These are phyloP conservation scores for Suhomyces bribrorum DNA, from an alignment of 1,139 yeast genomes.

Conservation along the genomic window DNA sequence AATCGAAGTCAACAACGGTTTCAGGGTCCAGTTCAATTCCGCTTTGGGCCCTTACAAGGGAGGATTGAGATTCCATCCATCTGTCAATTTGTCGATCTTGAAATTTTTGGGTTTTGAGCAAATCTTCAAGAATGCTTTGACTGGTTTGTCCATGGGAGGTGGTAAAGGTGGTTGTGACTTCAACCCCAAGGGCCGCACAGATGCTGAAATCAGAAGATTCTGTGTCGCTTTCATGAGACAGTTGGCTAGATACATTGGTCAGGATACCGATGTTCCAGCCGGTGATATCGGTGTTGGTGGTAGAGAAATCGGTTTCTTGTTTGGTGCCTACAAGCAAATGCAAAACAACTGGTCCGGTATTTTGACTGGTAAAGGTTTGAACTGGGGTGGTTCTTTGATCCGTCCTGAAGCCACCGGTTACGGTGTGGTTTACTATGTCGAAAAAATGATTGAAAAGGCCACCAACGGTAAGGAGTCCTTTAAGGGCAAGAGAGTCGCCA, in stretches of 20 bases:
- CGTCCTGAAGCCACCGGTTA: constrained; percentile 99
- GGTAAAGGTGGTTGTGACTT: constrained; percentile 99
- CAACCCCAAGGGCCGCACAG: constrained; percentile 93
- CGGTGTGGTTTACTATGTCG: constrained; percentile 95
- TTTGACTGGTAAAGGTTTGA: constrained; percentile 94
- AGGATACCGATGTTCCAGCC: constrained; percentile 97
- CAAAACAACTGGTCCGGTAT: constrained; percentile 96
- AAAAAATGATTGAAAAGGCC: constrained; percentile 95
- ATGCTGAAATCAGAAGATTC: constrained; percentile 93
- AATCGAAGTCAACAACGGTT: constrained; percentile 93
- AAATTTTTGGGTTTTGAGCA: constrained; percentile 98
- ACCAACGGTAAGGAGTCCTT: constrained; percentile 85
- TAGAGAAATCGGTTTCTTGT: constrained; percentile 88
- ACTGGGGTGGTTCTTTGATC: constrained; percentile 98
- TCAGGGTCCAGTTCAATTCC: constrained; percentile 97
- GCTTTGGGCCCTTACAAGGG: constrained; percentile 99
- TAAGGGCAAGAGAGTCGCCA: constrained; percentile 90
- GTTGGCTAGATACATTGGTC: constrained; percentile 93
- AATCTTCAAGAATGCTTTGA: constrained; percentile 95
- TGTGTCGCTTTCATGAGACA: constrained; percentile 95
- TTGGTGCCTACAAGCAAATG: constrained; percentile 94
- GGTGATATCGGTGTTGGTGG: constrained; percentile 97
- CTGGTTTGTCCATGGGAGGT: constrained; percentile 98
- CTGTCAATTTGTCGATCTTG: constrained; percentile 91
- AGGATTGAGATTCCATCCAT: constrained; percentile 96